A percentile compares a stretch with the other conserved stretches of the same genome.
These are phyloP conservation scores for Trichosporon faecale DNA, from an alignment of 1,284 basidiomycete species.

Conservation along the genomic window DNA sequence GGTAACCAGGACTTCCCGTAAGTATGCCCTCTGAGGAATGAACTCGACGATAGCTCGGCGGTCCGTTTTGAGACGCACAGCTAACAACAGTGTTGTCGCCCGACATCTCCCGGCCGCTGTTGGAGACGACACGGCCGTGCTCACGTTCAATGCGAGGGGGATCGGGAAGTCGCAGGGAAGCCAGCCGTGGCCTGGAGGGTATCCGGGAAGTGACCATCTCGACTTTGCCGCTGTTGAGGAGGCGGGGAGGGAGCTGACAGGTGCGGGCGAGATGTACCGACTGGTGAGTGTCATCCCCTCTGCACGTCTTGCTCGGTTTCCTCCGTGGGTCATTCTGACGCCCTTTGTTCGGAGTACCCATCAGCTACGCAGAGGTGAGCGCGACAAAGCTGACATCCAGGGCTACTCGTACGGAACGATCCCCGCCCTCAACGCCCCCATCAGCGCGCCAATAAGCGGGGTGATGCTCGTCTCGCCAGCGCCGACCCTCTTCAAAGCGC, in stretches of 20 bases:
- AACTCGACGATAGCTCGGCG: too few relatives aligned
- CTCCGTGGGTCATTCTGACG: too few relatives aligned
- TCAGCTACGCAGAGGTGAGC: not conserved
- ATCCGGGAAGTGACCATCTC: constrained; percentile 28
- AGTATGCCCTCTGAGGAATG: constrained; percentile 16
- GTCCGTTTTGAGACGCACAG: too few relatives aligned
- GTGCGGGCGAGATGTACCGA: constrained; percentile 20
- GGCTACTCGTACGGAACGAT: constrained; percentile 47
- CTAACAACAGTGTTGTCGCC: constrained; percentile 31
- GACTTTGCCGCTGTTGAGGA: constrained; percentile 41
- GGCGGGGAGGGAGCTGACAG: constrained; percentile 24
- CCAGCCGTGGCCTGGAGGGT: constrained; percentile 30
- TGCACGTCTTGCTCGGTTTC: not conserved
- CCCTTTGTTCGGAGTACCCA: not conserved
- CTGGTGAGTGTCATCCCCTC: constrained; percentile 13
- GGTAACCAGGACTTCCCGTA: constrained; percentile 48
- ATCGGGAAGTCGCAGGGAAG: constrained; percentile 36
- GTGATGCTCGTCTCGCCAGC: constrained; percentile 42
- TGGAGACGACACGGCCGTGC: constrained; percentile 26
- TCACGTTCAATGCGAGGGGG: constrained; percentile 44
- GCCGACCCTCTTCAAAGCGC: constrained; percentile 31
- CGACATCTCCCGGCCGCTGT: constrained; percentile 28
- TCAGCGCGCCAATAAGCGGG: constrained; percentile 9
- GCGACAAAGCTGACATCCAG: constrained; percentile 23
- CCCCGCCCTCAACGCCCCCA: constrained; percentile 28